Conservation (phyloP, 2,329 filamentous ascomycete species). For the Aspergillus nomiae region DNA sequence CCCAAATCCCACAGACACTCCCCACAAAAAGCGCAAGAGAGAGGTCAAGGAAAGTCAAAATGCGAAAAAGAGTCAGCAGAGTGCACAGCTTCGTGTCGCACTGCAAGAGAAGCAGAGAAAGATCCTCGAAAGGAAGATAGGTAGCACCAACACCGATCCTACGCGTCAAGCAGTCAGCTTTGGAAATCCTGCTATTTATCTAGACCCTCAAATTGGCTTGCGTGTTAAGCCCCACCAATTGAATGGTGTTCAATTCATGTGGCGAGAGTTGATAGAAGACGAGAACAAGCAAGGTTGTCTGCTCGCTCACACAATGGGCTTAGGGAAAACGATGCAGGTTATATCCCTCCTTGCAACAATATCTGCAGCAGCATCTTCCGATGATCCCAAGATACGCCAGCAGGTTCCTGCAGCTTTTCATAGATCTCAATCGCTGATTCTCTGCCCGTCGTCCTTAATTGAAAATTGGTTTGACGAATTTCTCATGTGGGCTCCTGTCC, state of each 20-base stretch:
- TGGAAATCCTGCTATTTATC: constrained; percentile 48
- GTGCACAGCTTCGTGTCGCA: constrained; percentile 55
- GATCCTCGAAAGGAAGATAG: constrained; percentile 33
- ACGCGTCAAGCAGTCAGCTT: constrained; percentile 49
- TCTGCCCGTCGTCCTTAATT: constrained; percentile 74
- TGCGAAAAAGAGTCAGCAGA: constrained; percentile 57
- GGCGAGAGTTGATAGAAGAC: constrained; percentile 75
- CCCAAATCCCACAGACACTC: constrained; percentile 23
- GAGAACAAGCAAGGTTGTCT: constrained; percentile 71
- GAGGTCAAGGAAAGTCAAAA: constrained; percentile 52
- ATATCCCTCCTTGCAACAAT: constrained; percentile 81
- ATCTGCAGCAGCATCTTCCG: constrained; percentile 64
- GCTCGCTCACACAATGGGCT: constrained; percentile 85
- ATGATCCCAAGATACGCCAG: constrained; percentile 55
- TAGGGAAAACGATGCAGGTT: constrained; percentile 91
- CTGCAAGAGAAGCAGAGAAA: constrained; percentile 57
- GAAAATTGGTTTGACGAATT: constrained; percentile 85
- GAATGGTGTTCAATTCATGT: constrained; percentile 81
- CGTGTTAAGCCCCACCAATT: constrained; percentile 80
- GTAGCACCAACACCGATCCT: constrained; percentile 42
- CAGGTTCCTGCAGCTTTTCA: constrained; percentile 71
- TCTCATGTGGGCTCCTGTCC: constrained; percentile 64
- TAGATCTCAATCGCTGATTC: constrained; percentile 65
- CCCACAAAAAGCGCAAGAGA: constrained; percentile 51
- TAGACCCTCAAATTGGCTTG: constrained; percentile 64